phyloP scores from a whole-genome alignment of 2,329 filamentous ascomycete genomes.

The Blastomyces gilchristii region DNA sequence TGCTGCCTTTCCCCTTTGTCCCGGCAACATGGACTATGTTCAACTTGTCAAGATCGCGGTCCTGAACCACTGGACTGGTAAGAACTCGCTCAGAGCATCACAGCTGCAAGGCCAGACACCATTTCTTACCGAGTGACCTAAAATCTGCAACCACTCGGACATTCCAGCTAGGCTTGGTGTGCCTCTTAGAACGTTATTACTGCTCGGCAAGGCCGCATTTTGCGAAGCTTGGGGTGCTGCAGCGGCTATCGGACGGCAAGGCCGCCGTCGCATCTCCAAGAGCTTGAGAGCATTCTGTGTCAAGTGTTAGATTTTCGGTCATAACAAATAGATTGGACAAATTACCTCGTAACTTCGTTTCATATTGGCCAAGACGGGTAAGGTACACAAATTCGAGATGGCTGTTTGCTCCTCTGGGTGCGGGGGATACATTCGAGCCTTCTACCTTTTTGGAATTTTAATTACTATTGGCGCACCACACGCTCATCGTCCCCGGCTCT shows the following conservation, averaged over 20 bases:
- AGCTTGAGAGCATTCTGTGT: constrained; percentile 5
- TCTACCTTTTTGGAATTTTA: background rate
- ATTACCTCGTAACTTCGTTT: background rate
- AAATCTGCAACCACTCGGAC: constrained; percentile 23
- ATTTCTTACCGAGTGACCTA: constrained; percentile 24
- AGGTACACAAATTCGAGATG: background rate
- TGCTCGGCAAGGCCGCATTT: background rate
- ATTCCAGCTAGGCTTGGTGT: constrained; percentile 25
- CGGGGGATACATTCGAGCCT: background rate
- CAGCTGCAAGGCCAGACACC: background rate
- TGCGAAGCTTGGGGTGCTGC: background rate
- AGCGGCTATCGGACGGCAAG: background rate
- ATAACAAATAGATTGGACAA: background rate
- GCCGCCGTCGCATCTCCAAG: background rate
- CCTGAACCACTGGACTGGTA: constrained; percentile 14
- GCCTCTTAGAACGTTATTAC: constrained; percentile 16
- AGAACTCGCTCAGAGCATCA: background rate
- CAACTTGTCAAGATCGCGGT: constrained; percentile 45
- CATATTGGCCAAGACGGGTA: background rate
- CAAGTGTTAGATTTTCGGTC: background rate
- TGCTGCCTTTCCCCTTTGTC: constrained; percentile 68
- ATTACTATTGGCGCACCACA: background rate
- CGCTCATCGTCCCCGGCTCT: background rate
- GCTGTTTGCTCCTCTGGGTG: background rate
- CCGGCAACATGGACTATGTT: constrained; percentile 62